phyloP scores from a whole-genome alignment of 768 basidiomycete genomes.

The Mycena olivaceomarginata region DNA sequence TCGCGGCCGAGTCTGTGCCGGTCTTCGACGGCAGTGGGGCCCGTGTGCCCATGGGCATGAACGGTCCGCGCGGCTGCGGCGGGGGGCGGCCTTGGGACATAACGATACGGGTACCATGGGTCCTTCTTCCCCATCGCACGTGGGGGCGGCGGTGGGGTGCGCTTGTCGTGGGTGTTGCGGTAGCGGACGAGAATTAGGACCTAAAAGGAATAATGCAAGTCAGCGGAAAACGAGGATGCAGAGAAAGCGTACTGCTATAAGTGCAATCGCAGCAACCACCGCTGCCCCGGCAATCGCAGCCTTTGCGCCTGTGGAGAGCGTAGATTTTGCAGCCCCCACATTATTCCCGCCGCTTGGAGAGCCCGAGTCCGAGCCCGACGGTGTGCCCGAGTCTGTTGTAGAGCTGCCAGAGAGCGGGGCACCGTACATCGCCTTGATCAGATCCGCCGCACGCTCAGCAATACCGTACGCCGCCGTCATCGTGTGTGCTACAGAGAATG shows the following conservation, averaged over 20 bases:
- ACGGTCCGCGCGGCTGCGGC: slow-evolving; percentile 31
- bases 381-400: neutral
- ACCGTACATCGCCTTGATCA: slow-evolving; percentile 41
- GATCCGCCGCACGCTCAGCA: slow-evolving; percentile 46
- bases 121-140: slow-evolving; percentile 25
- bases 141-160: neutral
- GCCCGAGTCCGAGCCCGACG: slow-evolving; percentile 6
- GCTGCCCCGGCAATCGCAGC: slow-evolving; percentile 35
- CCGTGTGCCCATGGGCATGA: neutral
- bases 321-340: neutral
- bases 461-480: slow-evolving; percentile 47
- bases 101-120: slow-evolving; percentile 27
- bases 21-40: slow-evolving; percentile 17
- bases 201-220: neutral
- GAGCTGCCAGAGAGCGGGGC: neutral
- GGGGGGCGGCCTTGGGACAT: slow-evolving; percentile 20
- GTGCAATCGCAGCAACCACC: slow-evolving; percentile 17
- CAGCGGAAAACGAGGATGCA: neutral
- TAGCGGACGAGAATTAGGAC: slow-evolving; percentile 26
- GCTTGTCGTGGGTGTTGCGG: neutral
- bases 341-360: neutral
- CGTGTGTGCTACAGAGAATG: slow-evolving; percentile 35
- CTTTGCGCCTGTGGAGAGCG: slow-evolving; percentile 34
- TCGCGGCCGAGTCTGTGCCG: slow-evolving; percentile 29
- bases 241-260: slow-evolving; percentile 26